Conservation (phyloP, 2,329 filamentous ascomycete species). For the Aspergillus ochraceus region DNA sequence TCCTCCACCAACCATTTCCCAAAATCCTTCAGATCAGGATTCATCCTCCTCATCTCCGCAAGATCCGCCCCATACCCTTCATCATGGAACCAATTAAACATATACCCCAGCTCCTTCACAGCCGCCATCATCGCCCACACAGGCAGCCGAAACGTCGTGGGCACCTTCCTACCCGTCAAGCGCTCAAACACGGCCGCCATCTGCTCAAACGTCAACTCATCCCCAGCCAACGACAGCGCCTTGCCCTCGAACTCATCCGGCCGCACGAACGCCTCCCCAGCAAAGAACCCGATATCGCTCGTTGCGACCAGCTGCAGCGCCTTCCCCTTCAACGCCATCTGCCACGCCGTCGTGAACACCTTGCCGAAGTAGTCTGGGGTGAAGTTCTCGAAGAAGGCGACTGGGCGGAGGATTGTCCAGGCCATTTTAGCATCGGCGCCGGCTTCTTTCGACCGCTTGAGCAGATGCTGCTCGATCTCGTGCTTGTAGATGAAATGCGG, state of each 20-base stretch:
- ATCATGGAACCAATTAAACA: constrained; percentile 54
- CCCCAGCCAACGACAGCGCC: constrained; percentile 49
- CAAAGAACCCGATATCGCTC: constrained; percentile 55
- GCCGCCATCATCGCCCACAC: constrained; percentile 41
- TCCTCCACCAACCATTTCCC: constrained; percentile 50
- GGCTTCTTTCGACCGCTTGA: constrained; percentile 39
- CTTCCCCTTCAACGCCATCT: constrained; percentile 43
- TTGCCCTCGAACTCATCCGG: constrained; percentile 43
- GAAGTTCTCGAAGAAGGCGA: constrained; percentile 63
- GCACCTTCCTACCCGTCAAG: constrained; percentile 46
- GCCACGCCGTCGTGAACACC: constrained; percentile 47
- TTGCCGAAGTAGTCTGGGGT: constrained; percentile 49
- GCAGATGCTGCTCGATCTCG: constrained; percentile 62
- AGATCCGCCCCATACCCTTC: constrained; percentile 52
- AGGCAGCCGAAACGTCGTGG: constrained; percentile 44
- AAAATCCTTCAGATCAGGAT: constrained; percentile 50
- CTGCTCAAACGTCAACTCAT: constrained; percentile 51
- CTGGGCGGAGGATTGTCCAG: constrained; percentile 63
- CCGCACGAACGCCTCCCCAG: constrained; percentile 49
- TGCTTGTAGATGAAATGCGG: constrained; percentile 65
- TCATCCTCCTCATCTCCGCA: constrained; percentile 38
- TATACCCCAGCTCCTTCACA: constrained; percentile 46
- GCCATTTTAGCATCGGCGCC: constrained; percentile 42
- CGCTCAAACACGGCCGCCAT: constrained; percentile 49
- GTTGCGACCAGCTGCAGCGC: constrained; percentile 45